phyloP scores from a whole-genome alignment of 2,329 filamentous ascomycete genomes.

The Neofusicoccum sp. region DNA sequence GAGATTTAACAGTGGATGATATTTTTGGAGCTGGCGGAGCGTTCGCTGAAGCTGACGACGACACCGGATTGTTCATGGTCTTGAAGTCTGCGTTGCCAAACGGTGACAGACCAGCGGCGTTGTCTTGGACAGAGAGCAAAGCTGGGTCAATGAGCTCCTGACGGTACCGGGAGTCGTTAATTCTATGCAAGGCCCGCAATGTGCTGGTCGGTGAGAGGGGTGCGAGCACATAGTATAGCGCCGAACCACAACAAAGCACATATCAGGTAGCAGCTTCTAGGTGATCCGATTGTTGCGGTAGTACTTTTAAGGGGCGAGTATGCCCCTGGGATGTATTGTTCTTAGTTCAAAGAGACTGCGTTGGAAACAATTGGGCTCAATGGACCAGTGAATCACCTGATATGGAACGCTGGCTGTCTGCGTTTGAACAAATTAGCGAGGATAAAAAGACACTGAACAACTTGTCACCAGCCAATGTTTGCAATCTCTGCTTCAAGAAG shows the following conservation, averaged over 20 bases:
- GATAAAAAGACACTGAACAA: background rate
- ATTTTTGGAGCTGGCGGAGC: no score
- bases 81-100: no score
- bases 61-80: no score
- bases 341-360: background rate
- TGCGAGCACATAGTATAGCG: conserved; percentile 14
- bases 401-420: background rate
- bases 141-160: background rate
- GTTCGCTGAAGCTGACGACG: no score
- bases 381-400: background rate
- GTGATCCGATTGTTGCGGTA: no score
- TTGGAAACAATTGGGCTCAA: background rate
- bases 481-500: no score
- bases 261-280: background rate
- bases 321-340: background rate
- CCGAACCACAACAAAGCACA: background rate
- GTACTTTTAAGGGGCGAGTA: background rate
- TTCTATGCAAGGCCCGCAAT: background rate
- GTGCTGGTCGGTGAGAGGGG: background rate
- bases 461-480: no score
- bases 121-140: background rate
- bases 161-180: background rate
- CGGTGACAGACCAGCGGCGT: no score
- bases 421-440: background rate
- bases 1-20: no score